These are phyloP conservation scores for Globisporangium alternatum DNA, from an alignment of 352 stramenopile genomes.

Conservation along the genomic window DNA sequence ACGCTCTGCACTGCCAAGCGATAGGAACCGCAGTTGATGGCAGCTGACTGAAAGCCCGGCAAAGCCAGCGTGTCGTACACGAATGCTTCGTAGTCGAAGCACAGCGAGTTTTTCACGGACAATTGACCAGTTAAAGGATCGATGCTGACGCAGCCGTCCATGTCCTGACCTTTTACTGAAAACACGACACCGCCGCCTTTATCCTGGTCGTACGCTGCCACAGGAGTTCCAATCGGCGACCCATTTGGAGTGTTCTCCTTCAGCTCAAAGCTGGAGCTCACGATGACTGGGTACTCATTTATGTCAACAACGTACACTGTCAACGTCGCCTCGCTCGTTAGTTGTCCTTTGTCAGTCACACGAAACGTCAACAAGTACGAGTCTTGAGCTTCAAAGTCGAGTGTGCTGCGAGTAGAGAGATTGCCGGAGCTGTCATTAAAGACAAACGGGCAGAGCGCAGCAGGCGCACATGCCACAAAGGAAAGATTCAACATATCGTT, in stretches of 20 bases:
- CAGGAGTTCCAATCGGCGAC: constrained; percentile 16
- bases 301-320: constrained; percentile 40
- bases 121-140: constrained; percentile 35
- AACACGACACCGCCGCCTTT: constrained; percentile 20
- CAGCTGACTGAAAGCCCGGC: background rate
- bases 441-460: background rate
- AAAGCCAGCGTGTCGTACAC: constrained; percentile 22
- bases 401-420: background rate
- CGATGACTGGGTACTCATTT: constrained; percentile 45
- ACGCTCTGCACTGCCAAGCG: constrained; percentile 2
- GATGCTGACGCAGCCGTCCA: constrained; percentile 37
- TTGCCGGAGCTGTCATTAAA: constrained; percentile 1
- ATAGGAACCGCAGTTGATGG: constrained; percentile 4
- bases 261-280: constrained; percentile 20
- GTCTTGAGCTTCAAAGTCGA: constrained; percentile 21
- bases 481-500: constrained; percentile 1
- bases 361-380: constrained; percentile 23
- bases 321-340: constrained; percentile 25
- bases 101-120: constrained; percentile 28
- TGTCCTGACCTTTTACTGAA: constrained; percentile 29
- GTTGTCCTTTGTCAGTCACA: constrained; percentile 28
- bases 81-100: constrained; percentile 54
- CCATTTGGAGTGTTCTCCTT: constrained; percentile 28
- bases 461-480: constrained; percentile 5
- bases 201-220: constrained; percentile 17